These are phyloP conservation scores for Yueomyces sp. DNA, from an alignment of 1,139 yeast species.

Conservation along the genomic window DNA sequence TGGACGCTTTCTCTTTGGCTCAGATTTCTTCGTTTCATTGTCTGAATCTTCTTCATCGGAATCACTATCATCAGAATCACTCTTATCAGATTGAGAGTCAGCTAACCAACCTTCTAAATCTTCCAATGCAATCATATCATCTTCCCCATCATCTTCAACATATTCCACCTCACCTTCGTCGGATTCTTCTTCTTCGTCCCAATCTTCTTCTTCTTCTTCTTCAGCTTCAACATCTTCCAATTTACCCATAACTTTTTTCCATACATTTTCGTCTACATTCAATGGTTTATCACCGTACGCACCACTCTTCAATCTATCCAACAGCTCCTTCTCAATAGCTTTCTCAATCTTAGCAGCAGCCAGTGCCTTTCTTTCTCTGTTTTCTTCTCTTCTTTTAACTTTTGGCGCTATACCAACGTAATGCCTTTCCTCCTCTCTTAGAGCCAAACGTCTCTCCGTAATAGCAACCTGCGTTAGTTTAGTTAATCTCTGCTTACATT, in stretches of 20 bases:
- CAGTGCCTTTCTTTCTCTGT: constrained; percentile 89
- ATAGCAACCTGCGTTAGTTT: constrained; percentile 90
- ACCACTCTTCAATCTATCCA: constrained; percentile 90
- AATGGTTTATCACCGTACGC: constrained; percentile 97
- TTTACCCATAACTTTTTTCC: constrained; percentile 83
- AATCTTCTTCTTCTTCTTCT: constrained; percentile 41
- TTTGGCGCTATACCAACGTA: constrained; percentile 87
- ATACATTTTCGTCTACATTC: constrained; percentile 88
- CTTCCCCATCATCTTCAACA: constrained; percentile 86
- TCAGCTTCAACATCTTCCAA: constrained; percentile 56
- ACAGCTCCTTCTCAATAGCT: constrained; percentile 87
- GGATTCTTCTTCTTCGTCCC: constrained; percentile 52
- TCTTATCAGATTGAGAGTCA: constrained; percentile 34
- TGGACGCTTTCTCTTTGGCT: constrained; percentile 45
- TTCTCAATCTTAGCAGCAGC: constrained; percentile 95
- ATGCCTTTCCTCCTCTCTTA: constrained; percentile 84
- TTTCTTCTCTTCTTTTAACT: constrained; percentile 86
- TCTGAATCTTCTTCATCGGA: constrained; percentile 29
- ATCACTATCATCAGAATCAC: constrained; percentile 23
- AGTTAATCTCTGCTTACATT: constrained; percentile 91
- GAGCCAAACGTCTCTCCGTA: constrained; percentile 87
- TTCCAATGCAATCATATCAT: constrained; percentile 82
- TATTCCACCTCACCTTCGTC: constrained; percentile 69
- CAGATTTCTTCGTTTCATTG: constrained; percentile 17
- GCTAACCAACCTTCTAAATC: constrained; percentile 87